These are phyloP conservation scores for Auriscalpium vulgare DNA, from an alignment of 768 basidiomycete genomes.

Conservation along the genomic window DNA sequence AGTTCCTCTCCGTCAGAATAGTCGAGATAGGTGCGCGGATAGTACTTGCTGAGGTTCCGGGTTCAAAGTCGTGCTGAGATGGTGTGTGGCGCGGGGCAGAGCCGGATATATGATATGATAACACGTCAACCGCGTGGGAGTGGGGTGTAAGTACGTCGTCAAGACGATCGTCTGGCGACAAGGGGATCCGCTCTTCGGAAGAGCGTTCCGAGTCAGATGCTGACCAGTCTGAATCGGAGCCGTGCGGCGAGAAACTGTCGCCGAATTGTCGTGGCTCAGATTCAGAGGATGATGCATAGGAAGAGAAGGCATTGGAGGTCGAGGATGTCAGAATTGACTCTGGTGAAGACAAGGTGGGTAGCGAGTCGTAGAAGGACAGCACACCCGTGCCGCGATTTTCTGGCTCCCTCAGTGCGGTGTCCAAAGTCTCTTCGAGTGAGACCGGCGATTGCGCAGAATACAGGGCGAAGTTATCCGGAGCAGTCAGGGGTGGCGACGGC, in stretches of 20 bases:
- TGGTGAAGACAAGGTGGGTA: constrained; percentile 25
- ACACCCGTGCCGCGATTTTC: constrained; percentile 25
- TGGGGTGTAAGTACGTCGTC: neutral
- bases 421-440: constrained; percentile 5
- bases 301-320: constrained; percentile 21
- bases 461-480: neutral
- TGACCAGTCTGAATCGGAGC: neutral
- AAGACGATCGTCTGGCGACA: neutral
- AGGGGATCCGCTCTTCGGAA: neutral
- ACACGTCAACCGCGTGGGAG: neutral
- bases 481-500: too few species aligned
- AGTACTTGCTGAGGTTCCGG: constrained; percentile 41
- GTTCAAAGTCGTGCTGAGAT: constrained; percentile 25
- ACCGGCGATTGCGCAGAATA: constrained; percentile 3
- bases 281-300: constrained; percentile 21
- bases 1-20: constrained; percentile 3
- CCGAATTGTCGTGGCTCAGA: neutral
- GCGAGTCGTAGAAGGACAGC: constrained; percentile 25
- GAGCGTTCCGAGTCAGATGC: neutral
- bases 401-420: constrained; percentile 15
- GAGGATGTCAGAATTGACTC: constrained; percentile 27
- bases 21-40: constrained; percentile 25
- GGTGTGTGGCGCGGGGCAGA: constrained; percentile 7
- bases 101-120: neutral
- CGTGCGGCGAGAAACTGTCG: neutral